Base-by-base conservation (phyloP, 2,329 filamentous ascomycete genomes). In the Colletotrichum cordylinicola region DNA sequence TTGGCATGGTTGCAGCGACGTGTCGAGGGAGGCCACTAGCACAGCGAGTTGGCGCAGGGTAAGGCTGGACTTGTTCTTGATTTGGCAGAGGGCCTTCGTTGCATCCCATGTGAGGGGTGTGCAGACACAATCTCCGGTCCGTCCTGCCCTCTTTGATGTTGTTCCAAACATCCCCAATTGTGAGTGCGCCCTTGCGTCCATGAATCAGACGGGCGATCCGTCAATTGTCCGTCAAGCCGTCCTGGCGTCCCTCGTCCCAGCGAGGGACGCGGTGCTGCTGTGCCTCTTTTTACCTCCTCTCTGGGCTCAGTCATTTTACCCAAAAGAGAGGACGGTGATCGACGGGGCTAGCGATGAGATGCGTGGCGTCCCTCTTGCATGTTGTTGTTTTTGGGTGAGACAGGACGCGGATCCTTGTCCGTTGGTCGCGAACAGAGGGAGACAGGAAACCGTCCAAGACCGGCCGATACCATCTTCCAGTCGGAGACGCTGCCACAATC, bases 41-140 rank as follows among this genome's bases (percentile, higher is more conserved):
- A 72, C 43, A 21, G n/a, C 43, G 18, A 35, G 16, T 10, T 18
- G 58, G 58, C 43, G 48, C 73, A 75, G 70, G 73, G 70, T 73
- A 75, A 68, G 70, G 73, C 73, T 75, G 64, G 73, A 60, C 64
- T 75, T 60, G 21, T 55, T n/a, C 55, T n/a, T 29, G 52, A 60
- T 69, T 37, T 52, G 43, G 43, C 21, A 48, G 67, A 67, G 69
- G 35, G 72, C 48, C 65, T 35, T 69, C 27, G 55, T 62, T 61
- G 72, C 39, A 71, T 69, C 70, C 24, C 31, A 69, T 69, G 70
- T 69, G 74, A 76, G 70, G 74, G 70, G 70, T 74, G 58, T 65
- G 70, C 71, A 56, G 64, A 65, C 56, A 72, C 65, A 73, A 74
- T 74, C 58, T 74, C 65, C 70, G 74, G 58, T 74, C 58, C 70